Conservation (phyloP, 2,329 filamentous ascomycete genomes). For the Rutstroemia sp. region DNA sequence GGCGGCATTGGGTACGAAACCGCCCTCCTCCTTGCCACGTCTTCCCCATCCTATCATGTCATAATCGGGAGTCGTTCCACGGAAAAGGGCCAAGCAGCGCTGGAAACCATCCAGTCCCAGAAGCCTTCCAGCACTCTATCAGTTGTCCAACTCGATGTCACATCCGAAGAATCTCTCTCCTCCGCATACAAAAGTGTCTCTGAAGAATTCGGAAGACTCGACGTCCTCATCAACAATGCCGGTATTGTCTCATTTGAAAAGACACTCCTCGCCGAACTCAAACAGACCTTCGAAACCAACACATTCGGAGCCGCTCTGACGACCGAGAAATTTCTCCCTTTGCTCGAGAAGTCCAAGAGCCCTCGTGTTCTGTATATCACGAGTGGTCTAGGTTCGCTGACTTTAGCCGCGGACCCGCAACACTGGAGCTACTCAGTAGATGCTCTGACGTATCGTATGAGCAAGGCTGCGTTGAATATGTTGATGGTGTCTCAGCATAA, state of each 20-base stretch:
- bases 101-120: conserved; percentile 25
- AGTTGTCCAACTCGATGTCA: conserved; percentile 27
- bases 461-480: conserved; percentile 24
- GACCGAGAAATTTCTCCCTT: conserved; percentile 6
- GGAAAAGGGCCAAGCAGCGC: conserved; percentile 14
- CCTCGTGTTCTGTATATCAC: background rate
- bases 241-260: conserved; percentile 9
- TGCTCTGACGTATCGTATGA: conserved; percentile 13
- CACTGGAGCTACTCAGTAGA: background rate
- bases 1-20: conserved; percentile 35
- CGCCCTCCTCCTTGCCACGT: conserved; percentile 13
- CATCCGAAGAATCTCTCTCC: conserved; percentile 27
- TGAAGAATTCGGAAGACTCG: conserved; percentile 25
- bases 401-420: background rate
- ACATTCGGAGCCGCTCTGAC: conserved; percentile 6
- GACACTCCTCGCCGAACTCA: background rate
- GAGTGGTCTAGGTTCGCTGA: background rate
- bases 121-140: conserved; percentile 20
- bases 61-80: conserved; percentile 21
- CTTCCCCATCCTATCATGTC: conserved; percentile 17
- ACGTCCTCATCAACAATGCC: conserved; percentile 32
- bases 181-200: conserved; percentile 24
- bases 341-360: conserved; percentile 5
- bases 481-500: conserved; percentile 8
- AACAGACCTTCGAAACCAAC: conserved; percentile 9